These are phyloP conservation scores for Candida xiaguanensis DNA, from an alignment of 805 yeast species.

Conservation along the genomic window DNA sequence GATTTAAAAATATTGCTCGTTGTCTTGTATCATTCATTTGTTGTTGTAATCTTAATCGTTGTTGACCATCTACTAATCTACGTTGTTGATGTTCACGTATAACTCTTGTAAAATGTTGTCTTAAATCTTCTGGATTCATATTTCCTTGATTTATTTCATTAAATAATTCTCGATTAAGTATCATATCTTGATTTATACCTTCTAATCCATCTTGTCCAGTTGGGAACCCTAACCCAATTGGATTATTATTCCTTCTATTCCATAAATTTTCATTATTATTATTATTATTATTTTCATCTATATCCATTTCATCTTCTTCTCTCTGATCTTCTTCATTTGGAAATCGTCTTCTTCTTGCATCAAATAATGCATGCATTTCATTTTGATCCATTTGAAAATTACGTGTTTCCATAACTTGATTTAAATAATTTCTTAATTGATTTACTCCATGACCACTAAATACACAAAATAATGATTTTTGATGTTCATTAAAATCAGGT, in stretches of 20 bases:
- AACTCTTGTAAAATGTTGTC: conserved; percentile 29
- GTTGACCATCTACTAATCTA: conserved; percentile 13
- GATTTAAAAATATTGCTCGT: too few species aligned
- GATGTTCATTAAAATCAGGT: conserved; percentile 83
- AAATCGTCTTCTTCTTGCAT: conserved; percentile 23
- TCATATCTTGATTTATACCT: conserved; percentile 16
- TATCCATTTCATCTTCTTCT: too few species aligned
- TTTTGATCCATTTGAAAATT: conserved; percentile 31
- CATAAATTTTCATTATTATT: conserved; percentile 5
- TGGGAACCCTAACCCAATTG: conserved; percentile 4
- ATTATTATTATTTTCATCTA: conserved; percentile 7
- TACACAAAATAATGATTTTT: conserved; percentile 83
- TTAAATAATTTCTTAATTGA: conserved; percentile 67
- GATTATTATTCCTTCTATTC: background rate
- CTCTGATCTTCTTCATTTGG: conserved; percentile 24
- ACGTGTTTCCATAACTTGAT: conserved; percentile 36
- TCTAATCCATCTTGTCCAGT: conserved; percentile 4
- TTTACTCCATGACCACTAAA: conserved; percentile 88
- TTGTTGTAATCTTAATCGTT: conserved; percentile 4
- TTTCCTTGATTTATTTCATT: conserved; percentile 27
- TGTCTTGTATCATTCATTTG: conserved; percentile 6
- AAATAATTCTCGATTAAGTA: conserved; percentile 28
- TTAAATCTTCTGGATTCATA: conserved; percentile 29
- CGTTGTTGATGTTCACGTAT: conserved; percentile 26
- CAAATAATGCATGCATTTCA: conserved; percentile 25